Base-by-base conservation (phyloP, 2,329 filamentous ascomycete genomes). In the Coniella vitis region DNA sequence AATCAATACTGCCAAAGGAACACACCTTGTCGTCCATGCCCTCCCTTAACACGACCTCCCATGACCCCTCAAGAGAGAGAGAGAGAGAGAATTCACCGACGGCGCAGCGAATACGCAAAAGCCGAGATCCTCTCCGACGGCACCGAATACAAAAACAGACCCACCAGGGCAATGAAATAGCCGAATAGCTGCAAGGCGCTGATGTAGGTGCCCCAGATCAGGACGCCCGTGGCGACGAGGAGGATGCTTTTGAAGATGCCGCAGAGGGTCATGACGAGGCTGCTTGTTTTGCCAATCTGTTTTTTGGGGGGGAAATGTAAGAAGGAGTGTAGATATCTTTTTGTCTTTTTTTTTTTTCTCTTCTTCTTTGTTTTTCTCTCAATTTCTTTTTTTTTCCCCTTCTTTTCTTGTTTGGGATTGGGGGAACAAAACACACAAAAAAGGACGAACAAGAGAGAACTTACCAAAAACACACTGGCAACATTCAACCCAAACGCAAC, bases 211-310 rank as follows among this genome's bases (percentile, higher is more conserved):
- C 77, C 73, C 83, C 87, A 93, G 63, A 91, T 83, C 61, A 87
- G 65, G 68, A 93, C 85, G 46, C 86, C 89, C 51, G 81, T 76
- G 53, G 78, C 72, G 55, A 94, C 87, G 48, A 94, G 81, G 51
- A 94, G 79, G 53, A 94, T 90, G 66, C 90, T 87, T 70, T 94
- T 94, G 61, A 93, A 79, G 56, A 94, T 88, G 64, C 89, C 87
- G 51, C 84, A 90, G 20, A 94, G 79, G 31, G 87, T 90, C 70
- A 94, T 85, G 59, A 90, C 87, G 45, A 94, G 79, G 49, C 86
- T 86, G 2, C 88, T 94, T 7, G 88, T 94, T 69, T 87, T 90
- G 64, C 88, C 87, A 60, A 94, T 94, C 86, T 91, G 59, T 20
- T 31, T 21, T n/a, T 25, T 16, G 25, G 10, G 25, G 25, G 10